Evolutionary conservation across 2,329 filamentous ascomycete genomes (phyloP), one percentile per base, ranked within the genome.

Genomic region (Fusarium piperis): DNA sequence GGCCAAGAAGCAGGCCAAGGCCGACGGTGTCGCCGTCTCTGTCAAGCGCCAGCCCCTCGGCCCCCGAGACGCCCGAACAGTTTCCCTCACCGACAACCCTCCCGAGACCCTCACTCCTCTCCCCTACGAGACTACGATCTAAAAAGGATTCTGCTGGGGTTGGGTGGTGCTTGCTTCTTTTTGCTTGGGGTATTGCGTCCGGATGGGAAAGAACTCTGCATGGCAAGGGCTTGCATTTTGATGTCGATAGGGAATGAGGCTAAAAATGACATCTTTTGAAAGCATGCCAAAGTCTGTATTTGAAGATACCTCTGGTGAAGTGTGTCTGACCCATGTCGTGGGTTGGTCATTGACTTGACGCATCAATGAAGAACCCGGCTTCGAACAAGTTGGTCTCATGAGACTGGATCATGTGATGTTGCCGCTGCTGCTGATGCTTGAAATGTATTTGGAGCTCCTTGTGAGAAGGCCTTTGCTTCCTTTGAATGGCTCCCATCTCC

Each of bases 61-160:
- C 83, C 96, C 96, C 84, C 90, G 96, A 78, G 91, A 92, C 76
- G 91, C 93, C 76, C 89, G 90, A 84, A 94, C 91, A 74, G 90
- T 98, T 83, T 92, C 90, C 80, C 87, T 91, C 79, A 91, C 91
- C 86, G 92, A 94, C 83, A 93, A 94, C 88, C 89, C 91, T 83
- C 94, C 95, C 74, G 94, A 98, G 91, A 98, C 93, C 79, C 91
- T 98, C 81, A 91, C 91, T 73, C 94, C 95, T 79, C 90, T 98
- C 79, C 87, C 96, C 81, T 99, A 98, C 91, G 96, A 98, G 90
- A 99, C 96, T 80, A 95, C 94, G 83, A 98, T 99, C 86, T 99
- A 96, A 91, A 82, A 73, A 59, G 78, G 71, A 73, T 76, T 70
- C 65, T 67, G 63, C 70, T 67, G 61, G 74, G 70, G 65, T 70